Evolutionary conservation across 1,284 basidiomycete species (phyloP).

Genomic region (Boletellus dicymbophilus): DNA sequence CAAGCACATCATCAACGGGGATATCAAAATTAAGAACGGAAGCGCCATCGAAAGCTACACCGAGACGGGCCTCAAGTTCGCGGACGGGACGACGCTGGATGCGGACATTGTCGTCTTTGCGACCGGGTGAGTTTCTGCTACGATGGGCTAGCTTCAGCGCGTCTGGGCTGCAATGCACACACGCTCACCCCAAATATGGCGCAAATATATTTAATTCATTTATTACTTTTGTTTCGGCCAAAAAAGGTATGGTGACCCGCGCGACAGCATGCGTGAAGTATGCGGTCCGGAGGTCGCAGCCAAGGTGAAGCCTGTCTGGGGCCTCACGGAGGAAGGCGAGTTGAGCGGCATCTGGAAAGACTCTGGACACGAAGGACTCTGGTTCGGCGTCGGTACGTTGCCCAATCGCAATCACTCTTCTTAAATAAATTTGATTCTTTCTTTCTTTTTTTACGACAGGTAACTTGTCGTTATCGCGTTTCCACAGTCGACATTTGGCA

Average conservation of each 20-base stretch:
- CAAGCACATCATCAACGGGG: constrained; percentile 41
- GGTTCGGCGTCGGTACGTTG: constrained; percentile 36
- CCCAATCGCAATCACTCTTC: no score
- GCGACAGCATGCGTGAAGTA: constrained; percentile 36
- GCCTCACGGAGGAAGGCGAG: constrained; percentile 46
- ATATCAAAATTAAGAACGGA: constrained; percentile 47
- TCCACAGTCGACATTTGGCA: constrained; percentile 40
- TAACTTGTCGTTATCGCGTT: constrained; percentile 34
- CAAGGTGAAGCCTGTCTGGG: constrained; percentile 44
- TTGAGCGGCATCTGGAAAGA: constrained; percentile 39
- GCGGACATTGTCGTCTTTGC: constrained; percentile 51
- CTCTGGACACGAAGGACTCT: constrained; percentile 33
- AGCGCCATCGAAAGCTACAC: constrained; percentile 38
- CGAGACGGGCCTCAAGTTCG: constrained; percentile 39
- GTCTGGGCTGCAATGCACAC: no score
- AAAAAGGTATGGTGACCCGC: constrained; percentile 31
- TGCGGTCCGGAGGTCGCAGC: constrained; percentile 40
- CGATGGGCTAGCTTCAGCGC: no score
- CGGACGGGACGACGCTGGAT: constrained; percentile 43
- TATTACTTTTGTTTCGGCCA: no score
- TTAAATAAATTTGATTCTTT: no score
- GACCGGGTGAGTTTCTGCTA: constrained; percentile 43
- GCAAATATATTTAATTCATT: no score
- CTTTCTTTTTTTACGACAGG: constrained; percentile 20
- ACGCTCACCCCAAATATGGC: no score